Evolutionary conservation across 805 yeast genomes (phyloP), one percentile per base, ranked within the genome.

Genomic region (Kluyveromyces wickerhamii): DNA sequence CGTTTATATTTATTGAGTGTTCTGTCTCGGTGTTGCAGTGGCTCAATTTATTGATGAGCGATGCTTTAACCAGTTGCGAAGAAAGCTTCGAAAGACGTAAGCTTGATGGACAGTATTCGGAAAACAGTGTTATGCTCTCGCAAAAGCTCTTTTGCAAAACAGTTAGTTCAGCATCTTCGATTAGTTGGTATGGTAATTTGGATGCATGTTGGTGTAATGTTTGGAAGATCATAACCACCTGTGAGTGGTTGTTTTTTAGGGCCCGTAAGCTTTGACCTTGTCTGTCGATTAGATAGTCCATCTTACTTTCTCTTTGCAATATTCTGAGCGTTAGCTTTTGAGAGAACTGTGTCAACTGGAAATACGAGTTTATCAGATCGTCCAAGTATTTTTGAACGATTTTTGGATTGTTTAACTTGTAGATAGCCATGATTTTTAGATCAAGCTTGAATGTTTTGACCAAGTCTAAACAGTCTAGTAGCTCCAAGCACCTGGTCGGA

Each of bases 151-250:
- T 29, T 31, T 53, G 58, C 21, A 47, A 47, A 16, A 21, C 37
- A 7, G 51, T 45, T 27, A 27, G 28, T 13, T 34, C 17, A 21
- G 29, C 18, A 13, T 29, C 19, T 18, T 26, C 34, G 10, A 36
- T 15, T 19, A 32, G 10, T 9, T 28, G 29, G 4, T 37, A 34
- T 2, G 54, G 52, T 17, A 54, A 31, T 27, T 34, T 13, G 34
- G 42, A 29, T 5, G 56, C 47, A 16, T 39, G 34, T n/a, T 45
- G 41, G 34, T 47, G 54, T 21, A 56, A 32, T 5, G 58, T 42
- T 34, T 56, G 61, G 36, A 48, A 53, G 15, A 56, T 34, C 2
- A 49, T 41, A 4, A 53, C 37, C 3, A 30, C 25, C 16, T 30
- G 33, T 15, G 26, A 30, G 14, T 20, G 33, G 14, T 30, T 30